Conservation (phyloP, 768 basidiomycete species). For the Agaricus blazei region DNA sequence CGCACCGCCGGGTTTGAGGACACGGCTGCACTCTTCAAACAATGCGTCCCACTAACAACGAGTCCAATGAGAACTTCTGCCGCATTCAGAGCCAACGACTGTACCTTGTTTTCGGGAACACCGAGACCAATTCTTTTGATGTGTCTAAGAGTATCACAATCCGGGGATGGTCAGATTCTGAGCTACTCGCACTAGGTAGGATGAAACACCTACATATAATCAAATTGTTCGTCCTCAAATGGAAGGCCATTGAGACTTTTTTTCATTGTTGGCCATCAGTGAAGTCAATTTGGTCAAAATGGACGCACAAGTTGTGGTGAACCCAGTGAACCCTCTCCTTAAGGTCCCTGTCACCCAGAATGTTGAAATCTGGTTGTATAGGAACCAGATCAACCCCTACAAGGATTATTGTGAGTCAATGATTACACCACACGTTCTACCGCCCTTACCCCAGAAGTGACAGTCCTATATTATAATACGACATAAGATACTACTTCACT, state of each 20-base stretch:
- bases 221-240: constrained; percentile 69
- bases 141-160: constrained; percentile 35
- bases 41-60: constrained; percentile 55
- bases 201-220: constrained; percentile 56
- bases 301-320: constrained; percentile 63
- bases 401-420: background rate
- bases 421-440: too few relatives aligned
- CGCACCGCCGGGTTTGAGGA: constrained; percentile 71
- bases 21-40: constrained; percentile 63
- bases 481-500: constrained; percentile 1
- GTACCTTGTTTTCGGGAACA: constrained; percentile 70
- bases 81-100: background rate
- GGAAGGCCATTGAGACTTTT: constrained; percentile 62
- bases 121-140: constrained; percentile 68
- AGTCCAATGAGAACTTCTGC: background rate
- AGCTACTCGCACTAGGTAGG: too few relatives aligned
- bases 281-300: constrained; percentile 2
- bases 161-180: too few relatives aligned
- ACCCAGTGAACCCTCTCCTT: constrained; percentile 65
- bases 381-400: constrained; percentile 68
- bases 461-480: constrained; percentile 27
- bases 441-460: constrained; percentile 33
- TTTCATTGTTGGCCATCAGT: background rate
- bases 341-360: constrained; percentile 51
- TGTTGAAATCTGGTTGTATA: constrained; percentile 62